Percentiles rank a stretch among this genome's conserved stretches.
Evolutionary conservation across 257 asterid species (phyloP).

Genomic region (Solanum chaucha): DNA sequence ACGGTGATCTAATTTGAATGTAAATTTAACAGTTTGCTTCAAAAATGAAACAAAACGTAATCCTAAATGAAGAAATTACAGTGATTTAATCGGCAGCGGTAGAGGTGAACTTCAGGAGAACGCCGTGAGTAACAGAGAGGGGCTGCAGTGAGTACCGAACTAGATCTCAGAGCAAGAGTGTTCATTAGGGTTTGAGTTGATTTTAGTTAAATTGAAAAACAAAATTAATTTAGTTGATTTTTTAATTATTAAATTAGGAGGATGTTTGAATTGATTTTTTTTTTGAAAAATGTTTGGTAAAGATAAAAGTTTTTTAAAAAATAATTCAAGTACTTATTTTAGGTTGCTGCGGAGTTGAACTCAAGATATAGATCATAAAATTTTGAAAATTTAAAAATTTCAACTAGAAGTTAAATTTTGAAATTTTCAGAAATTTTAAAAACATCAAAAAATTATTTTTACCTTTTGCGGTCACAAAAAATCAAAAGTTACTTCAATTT

Average conservation of each 20-base stretch:
- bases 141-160: neutral
- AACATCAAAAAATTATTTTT: neutral
- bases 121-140: neutral
- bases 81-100: neutral
- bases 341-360: no score
- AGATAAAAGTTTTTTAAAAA: no score
- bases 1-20: neutral
- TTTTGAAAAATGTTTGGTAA: no score
- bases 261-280: no score
- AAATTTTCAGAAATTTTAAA: neutral
- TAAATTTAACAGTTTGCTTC: neutral
- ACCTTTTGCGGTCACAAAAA: neutral
- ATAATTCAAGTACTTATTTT: no score
- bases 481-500: neutral
- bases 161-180: neutral
- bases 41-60: neutral
- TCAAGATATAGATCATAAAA: no score
- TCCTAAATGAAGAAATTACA: neutral
- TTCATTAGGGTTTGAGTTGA: neutral
- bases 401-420: neutral
- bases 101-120: neutral
- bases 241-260: no score
- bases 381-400: no score
- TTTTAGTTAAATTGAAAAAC: neutral
- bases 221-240: no score